Evolutionary conservation across 2,329 filamentous ascomycete species (phyloP).

Genomic region (Colletotrichum siamense): DNA sequence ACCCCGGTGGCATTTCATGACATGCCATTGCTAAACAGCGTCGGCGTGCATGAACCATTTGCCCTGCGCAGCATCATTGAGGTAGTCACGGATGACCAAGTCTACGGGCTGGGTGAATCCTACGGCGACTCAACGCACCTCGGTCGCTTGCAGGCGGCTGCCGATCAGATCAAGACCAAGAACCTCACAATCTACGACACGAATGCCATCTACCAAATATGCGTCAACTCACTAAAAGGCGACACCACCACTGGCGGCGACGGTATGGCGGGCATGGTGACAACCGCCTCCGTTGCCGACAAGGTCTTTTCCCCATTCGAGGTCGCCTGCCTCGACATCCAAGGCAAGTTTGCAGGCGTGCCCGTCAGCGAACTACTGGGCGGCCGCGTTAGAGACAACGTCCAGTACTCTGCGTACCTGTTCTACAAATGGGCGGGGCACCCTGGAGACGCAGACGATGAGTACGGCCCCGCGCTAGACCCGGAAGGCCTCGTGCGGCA

Average conservation of each 20-base stretch:
- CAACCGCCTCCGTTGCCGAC: constrained; percentile 42
- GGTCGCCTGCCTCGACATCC: constrained; percentile 46
- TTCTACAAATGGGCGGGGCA: constrained; percentile 50
- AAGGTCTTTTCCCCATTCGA: constrained; percentile 49
- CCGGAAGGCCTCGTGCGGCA: constrained; percentile 37
- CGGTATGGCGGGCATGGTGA: constrained; percentile 61
- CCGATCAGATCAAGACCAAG: constrained; percentile 29
- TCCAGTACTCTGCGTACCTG: constrained; percentile 48
- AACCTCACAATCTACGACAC: constrained; percentile 59
- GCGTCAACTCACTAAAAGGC: constrained; percentile 70
- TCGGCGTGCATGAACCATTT: constrained; percentile 48
- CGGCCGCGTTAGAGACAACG: constrained; percentile 40
- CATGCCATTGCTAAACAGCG: constrained; percentile 48
- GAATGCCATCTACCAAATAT: constrained; percentile 83
- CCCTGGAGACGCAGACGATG: constrained; percentile 41
- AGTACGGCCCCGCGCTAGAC: constrained; percentile 43
- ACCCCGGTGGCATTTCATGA: constrained; percentile 50
- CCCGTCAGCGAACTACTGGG: constrained; percentile 45
- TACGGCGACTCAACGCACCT: constrained; percentile 45
- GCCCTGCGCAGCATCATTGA: constrained; percentile 48
- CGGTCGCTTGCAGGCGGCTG: constrained; percentile 35
- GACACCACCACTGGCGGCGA: constrained; percentile 56
- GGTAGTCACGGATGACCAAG: constrained; percentile 33
- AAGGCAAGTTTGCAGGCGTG: constrained; percentile 43
- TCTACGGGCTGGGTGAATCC: constrained; percentile 44